Percentiles rank a stretch among this genome's conserved stretches.
Conservation (phyloP, 2,329 filamentous ascomycete species). For the Aaosphaeria arxii region DNA sequence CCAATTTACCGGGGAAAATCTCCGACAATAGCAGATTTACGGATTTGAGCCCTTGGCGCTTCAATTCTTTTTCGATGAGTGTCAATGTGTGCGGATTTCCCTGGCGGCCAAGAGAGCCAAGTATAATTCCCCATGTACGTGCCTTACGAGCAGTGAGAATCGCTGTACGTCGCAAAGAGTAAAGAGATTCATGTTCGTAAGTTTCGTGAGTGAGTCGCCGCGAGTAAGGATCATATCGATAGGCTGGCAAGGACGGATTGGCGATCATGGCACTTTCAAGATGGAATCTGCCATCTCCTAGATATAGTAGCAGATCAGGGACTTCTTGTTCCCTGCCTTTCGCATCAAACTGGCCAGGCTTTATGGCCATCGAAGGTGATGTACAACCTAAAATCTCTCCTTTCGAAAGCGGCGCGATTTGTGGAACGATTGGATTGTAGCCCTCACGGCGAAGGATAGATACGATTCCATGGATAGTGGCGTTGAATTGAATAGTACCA, state of each 20-base stretch:
- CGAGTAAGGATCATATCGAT: slow-evolving; percentile 95
- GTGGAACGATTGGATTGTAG: slow-evolving; percentile 81
- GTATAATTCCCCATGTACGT: slow-evolving; percentile 89
- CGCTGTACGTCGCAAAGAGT: slow-evolving; percentile 72
- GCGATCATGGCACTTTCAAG: slow-evolving; percentile 99
- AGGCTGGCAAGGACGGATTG: slow-evolving; percentile 85
- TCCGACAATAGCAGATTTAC: slow-evolving; percentile 87
- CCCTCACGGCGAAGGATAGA: slow-evolving; percentile 77
- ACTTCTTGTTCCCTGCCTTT: slow-evolving; percentile 45
- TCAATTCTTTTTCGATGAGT: slow-evolving; percentile 76
- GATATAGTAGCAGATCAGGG: slow-evolving; percentile 75
- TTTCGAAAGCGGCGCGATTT: slow-evolving; percentile 88
- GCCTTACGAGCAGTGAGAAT: slow-evolving; percentile 73
- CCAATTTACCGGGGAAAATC: slow-evolving; percentile 94
- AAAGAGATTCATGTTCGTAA: slow-evolving; percentile 91
- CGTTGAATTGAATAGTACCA: slow-evolving; percentile 98
- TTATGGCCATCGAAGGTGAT: slow-evolving; percentile 58
- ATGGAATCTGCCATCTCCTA: slow-evolving; percentile 91
- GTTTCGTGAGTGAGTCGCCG: slow-evolving; percentile 85
- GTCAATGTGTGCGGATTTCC: slow-evolving; percentile 92
- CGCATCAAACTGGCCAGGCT: slow-evolving; percentile 35
- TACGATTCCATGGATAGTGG: slow-evolving; percentile 84
- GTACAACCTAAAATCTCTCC: slow-evolving; percentile 98
- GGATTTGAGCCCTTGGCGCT: slow-evolving; percentile 69
- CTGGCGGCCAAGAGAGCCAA: slow-evolving; percentile 88